Conservation (phyloP, 2,329 filamentous ascomycete species). For the Fusarium torulosum region DNA sequence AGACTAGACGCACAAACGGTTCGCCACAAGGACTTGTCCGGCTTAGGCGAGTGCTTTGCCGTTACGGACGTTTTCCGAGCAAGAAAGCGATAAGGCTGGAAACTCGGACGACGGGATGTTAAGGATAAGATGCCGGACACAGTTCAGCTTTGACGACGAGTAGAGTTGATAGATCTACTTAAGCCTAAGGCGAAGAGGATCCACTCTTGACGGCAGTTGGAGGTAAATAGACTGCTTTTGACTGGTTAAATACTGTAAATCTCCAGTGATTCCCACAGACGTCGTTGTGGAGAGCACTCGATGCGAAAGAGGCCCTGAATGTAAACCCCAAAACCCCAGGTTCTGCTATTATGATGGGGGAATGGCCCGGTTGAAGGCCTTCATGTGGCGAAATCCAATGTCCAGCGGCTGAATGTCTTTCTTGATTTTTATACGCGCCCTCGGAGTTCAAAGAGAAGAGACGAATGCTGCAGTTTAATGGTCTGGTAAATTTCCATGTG, state of each 20-base stretch:
- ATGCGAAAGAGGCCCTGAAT: constrained; percentile 9
- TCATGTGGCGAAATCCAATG: constrained; percentile 24
- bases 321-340: constrained; percentile 28
- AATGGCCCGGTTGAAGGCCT: constrained; percentile 12
- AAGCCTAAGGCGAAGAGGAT: constrained; percentile 42
- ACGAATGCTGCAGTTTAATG: constrained; percentile 29
- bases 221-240: constrained; percentile 36
- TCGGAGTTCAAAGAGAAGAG: neutral
- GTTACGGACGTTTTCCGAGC: constrained; percentile 45
- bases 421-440: constrained; percentile 5
- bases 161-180: constrained; percentile 28
- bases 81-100: constrained; percentile 24
- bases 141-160: constrained; percentile 40
- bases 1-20: constrained; percentile 21
- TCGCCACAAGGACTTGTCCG: constrained; percentile 30
- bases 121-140: constrained; percentile 33
- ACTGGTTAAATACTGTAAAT: constrained; percentile 38
- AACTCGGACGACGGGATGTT: constrained; percentile 50
- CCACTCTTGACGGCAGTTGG: constrained; percentile 39
- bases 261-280: constrained; percentile 13
- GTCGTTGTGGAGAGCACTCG: constrained; percentile 33
- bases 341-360: constrained; percentile 26
- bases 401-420: constrained; percentile 20
- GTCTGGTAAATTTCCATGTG: constrained; percentile 36
- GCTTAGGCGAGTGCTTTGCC: constrained; percentile 27